These are phyloP conservation scores for Ceratocystis alfenasii DNA, from an alignment of 2,329 filamentous ascomycete genomes.

Conservation along the genomic window DNA sequence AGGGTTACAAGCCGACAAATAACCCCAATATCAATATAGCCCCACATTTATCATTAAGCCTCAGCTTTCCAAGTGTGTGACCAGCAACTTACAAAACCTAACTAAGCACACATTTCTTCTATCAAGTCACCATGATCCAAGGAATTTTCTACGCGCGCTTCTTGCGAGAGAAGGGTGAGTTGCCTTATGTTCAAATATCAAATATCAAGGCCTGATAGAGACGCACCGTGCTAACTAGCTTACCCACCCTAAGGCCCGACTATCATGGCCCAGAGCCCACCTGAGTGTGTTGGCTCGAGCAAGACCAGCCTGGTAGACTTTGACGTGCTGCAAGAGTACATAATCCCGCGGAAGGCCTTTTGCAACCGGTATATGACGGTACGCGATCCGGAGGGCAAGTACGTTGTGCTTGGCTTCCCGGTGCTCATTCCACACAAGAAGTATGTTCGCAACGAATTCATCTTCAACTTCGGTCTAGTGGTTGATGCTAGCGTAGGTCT, in stretches of 20 bases:
- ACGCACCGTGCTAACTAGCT: constrained; percentile 39
- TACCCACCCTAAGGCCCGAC: constrained; percentile 48
- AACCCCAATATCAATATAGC: background rate
- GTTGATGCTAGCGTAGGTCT: constrained; percentile 56
- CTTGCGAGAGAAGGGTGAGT: constrained; percentile 49
- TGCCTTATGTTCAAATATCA: background rate
- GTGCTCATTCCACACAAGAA: constrained; percentile 73
- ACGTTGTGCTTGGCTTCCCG: constrained; percentile 75
- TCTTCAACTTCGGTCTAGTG: constrained; percentile 93
- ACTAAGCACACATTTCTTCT: background rate
- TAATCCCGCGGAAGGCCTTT: constrained; percentile 89
- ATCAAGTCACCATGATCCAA: constrained; percentile 44
- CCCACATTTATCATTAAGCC: background rate
- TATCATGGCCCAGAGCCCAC: constrained; percentile 33
- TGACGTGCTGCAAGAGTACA: constrained; percentile 74
- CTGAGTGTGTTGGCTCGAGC: constrained; percentile 30
- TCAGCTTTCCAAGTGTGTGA: too few relatives aligned
- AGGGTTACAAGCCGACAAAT: too few relatives aligned
- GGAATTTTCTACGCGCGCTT: constrained; percentile 61
- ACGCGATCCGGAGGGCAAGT: constrained; percentile 55
- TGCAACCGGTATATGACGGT: constrained; percentile 83
- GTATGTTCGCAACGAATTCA: constrained; percentile 89
- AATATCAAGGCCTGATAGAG: background rate
- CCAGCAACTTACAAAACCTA: too few relatives aligned
- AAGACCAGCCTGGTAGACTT: constrained; percentile 67